Percentiles rank a stretch among this genome's conserved stretches.
phyloP scores from a whole-genome alignment of 2,329 filamentous ascomycete genomes.

The Apiospora arundinis region DNA sequence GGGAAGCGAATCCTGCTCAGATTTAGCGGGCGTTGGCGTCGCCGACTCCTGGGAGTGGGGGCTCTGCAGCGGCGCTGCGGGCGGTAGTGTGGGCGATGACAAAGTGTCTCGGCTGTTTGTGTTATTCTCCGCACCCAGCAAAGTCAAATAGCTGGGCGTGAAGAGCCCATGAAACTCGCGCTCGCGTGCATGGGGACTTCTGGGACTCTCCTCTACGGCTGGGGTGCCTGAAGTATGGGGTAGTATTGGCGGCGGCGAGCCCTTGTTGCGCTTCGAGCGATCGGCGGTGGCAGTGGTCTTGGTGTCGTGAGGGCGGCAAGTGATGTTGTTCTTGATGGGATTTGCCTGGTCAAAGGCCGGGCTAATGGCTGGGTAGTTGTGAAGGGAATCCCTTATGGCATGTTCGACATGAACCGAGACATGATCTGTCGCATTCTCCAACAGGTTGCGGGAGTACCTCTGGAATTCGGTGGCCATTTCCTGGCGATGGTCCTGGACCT shows the following conservation, averaged over 20 bases:
- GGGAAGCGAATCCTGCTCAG: conserved; percentile 22
- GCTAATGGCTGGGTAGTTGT: conserved; percentile 53
- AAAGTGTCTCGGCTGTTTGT: conserved; percentile 26
- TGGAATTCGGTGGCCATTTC: conserved; percentile 64
- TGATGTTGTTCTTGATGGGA: conserved; percentile 38
- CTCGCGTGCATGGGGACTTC: conserved; percentile 61
- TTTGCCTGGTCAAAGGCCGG: conserved; percentile 41
- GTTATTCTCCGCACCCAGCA: conserved; percentile 55
- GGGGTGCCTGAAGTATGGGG: conserved; percentile 46
- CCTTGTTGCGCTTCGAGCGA: conserved; percentile 34
- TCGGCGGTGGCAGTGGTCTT: conserved; percentile 30
- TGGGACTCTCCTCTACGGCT: conserved; percentile 42
- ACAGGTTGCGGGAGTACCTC: conserved; percentile 57
- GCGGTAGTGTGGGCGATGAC: conserved; percentile 26
- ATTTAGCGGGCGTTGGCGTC: conserved; percentile 28
- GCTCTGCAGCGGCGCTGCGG: conserved; percentile 27
- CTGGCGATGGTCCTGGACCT: conserved; percentile 62
- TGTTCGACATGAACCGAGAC: conserved; percentile 54
- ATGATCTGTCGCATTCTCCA: conserved; percentile 54
- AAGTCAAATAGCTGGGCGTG: conserved; percentile 66
- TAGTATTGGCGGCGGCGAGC: conserved; percentile 48
- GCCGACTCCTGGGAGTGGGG: conserved; percentile 37
- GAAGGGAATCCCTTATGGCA: conserved; percentile 51
- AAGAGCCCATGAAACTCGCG: conserved; percentile 68
- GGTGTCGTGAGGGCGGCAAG: conserved; percentile 18